phyloP scores from a whole-genome alignment of 2,329 filamentous ascomycete genomes.

The Huntiella omanensis region DNA sequence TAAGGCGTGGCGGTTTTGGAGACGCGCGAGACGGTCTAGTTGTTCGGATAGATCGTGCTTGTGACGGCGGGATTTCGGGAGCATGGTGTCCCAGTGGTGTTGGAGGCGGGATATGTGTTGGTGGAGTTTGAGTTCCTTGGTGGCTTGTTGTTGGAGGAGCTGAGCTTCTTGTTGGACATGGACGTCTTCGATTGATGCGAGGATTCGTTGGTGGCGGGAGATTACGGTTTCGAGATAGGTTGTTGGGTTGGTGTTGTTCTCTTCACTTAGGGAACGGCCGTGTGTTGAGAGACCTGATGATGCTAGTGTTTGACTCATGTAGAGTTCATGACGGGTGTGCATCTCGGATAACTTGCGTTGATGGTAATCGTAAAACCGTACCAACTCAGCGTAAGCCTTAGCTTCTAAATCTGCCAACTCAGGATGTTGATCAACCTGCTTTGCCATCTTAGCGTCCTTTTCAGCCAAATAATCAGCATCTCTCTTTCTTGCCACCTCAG shows the following conservation, averaged over 20 bases:
- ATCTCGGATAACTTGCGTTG: neutral
- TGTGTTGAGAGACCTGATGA: neutral
- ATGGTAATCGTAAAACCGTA: slow-evolving; percentile 7
- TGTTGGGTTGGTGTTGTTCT: neutral
- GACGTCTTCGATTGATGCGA: slow-evolving; percentile 5
- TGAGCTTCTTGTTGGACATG: slow-evolving; percentile 9
- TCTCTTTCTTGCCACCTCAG: slow-evolving; percentile 9
- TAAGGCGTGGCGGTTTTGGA: slow-evolving; percentile 2
- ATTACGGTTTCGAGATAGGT: slow-evolving; percentile 8
- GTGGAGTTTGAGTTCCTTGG: slow-evolving; percentile 8
- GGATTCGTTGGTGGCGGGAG: slow-evolving; percentile 8
- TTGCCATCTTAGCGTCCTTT: slow-evolving; percentile 1
- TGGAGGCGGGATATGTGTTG: slow-evolving; percentile 7
- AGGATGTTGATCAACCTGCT: slow-evolving; percentile 1
- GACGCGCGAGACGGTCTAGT: slow-evolving; percentile 2
- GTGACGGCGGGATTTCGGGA: slow-evolving; percentile 4
- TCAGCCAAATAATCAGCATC: slow-evolving; percentile 6
- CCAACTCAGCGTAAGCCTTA: slow-evolving; percentile 4
- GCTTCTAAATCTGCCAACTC: slow-evolving; percentile 4
- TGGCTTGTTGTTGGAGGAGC: slow-evolving; percentile 7
- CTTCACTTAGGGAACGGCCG: neutral
- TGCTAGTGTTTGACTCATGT: slow-evolving; percentile 6
- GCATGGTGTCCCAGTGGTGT: slow-evolving; percentile 8
- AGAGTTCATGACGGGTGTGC: slow-evolving; percentile 8
- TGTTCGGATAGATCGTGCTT: slow-evolving; percentile 5